These are phyloP conservation scores for Ceratobasidium sp. DNA, from an alignment of 1,284 basidiomycete genomes.

Conservation along the genomic window DNA sequence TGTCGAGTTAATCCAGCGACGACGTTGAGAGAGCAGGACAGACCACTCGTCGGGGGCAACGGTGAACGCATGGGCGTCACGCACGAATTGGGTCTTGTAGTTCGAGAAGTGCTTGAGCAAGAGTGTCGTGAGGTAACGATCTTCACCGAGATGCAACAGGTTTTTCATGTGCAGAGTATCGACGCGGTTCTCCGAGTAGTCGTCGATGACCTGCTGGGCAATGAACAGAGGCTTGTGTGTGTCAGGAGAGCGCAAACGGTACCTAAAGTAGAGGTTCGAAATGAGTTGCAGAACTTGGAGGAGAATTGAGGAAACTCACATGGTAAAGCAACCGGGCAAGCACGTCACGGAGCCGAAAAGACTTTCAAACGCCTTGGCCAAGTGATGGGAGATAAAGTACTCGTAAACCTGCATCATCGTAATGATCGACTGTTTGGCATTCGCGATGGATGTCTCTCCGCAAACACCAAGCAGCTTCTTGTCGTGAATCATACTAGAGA, in stretches of 20 bases:
- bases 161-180: slow-evolving; percentile 99
- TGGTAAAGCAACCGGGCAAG: slow-evolving; percentile 97
- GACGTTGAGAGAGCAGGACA: slow-evolving; percentile 95
- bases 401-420: slow-evolving; percentile 99
- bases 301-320: slow-evolving; percentile 56
- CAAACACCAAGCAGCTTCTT: slow-evolving; percentile 95
- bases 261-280: slow-evolving; percentile 55
- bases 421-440: slow-evolving; percentile 92
- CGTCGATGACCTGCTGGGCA: slow-evolving; percentile 89
- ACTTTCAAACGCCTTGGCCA: slow-evolving; percentile 98
- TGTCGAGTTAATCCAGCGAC: slow-evolving; percentile 99
- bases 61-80: slow-evolving; percentile 92
- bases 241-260: slow-evolving; percentile 92
- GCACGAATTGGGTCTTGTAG: slow-evolving; percentile 94
- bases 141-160: slow-evolving; percentile 95
- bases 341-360: slow-evolving; percentile 98
- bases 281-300: background rate
- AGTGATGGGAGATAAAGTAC: slow-evolving; percentile 97
- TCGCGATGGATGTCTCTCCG: slow-evolving; percentile 91
- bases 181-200: slow-evolving; percentile 96
- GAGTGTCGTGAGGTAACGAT: slow-evolving; percentile 96
- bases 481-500: slow-evolving; percentile 85
- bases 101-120: slow-evolving; percentile 94
- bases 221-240: slow-evolving; percentile 91
- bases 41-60: slow-evolving; percentile 95